Conservation (phyloP, 1,284 basidiomycete species). For the Ganoderma leucocontextum region DNA sequence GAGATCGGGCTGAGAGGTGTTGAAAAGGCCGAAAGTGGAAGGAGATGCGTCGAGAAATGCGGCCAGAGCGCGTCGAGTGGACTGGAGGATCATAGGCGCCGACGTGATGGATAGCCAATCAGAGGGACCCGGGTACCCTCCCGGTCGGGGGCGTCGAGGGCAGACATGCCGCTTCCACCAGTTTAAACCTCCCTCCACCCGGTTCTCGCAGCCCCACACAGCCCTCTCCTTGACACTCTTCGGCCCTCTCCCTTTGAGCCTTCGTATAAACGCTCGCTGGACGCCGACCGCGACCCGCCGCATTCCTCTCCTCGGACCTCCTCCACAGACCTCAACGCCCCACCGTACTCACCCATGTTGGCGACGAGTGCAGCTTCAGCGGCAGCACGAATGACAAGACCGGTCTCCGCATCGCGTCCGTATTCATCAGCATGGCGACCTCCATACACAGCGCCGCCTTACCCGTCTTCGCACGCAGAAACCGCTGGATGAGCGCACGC, state of each 20-base stretch:
- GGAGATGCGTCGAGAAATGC: too few species aligned
- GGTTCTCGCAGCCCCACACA: not conserved
- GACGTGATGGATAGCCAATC: constrained; percentile 24
- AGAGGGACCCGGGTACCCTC: constrained; percentile 26
- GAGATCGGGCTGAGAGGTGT: too few species aligned
- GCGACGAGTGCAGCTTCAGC: constrained; percentile 7
- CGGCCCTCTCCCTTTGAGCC: not conserved
- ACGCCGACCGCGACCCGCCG: not conserved
- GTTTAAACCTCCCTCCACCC: constrained; percentile 7
- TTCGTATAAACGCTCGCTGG: not conserved
- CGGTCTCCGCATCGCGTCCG: constrained; percentile 77
- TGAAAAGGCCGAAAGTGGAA: too few species aligned
- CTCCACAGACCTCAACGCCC: not conserved
- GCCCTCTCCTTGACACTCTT: not conserved
- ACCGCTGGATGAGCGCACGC: constrained; percentile 53
- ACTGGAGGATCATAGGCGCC: constrained; percentile 19
- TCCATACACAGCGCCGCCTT: constrained; percentile 81
- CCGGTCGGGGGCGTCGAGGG: constrained; percentile 16
- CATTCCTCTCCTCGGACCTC: not conserved
- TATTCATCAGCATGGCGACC: constrained; percentile 87
- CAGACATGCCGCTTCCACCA: not conserved
- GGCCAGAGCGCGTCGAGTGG: too few species aligned
- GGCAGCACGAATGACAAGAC: constrained; percentile 41
- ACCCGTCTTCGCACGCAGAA: constrained; percentile 78
- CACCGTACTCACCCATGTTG: not conserved